A percentile compares a stretch with the other conserved stretches of the same genome.
Conservation (phyloP, 2,329 filamentous ascomycete genomes). For the Nemania sp. region DNA sequence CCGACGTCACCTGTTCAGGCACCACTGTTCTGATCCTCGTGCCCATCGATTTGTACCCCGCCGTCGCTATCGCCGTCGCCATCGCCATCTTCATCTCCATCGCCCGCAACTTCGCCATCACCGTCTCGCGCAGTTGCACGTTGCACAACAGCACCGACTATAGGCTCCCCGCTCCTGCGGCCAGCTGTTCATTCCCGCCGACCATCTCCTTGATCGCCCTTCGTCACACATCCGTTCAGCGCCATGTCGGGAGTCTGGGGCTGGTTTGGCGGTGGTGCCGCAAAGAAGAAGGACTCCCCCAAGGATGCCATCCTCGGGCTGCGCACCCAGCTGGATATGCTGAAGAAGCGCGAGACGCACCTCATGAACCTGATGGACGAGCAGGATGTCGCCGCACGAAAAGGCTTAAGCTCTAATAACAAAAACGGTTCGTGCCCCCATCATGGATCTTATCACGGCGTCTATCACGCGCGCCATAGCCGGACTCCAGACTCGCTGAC, state of each 20-base stretch:
- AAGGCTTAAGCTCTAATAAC: conserved; percentile 88
- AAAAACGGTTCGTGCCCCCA: conserved; percentile 73
- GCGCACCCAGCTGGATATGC: conserved; percentile 90
- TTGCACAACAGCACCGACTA: not conserved
- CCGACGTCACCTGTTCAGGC: conserved; percentile 2
- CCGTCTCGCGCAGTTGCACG: not conserved
- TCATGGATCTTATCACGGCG: not conserved
- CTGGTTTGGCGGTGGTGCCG: conserved; percentile 87
- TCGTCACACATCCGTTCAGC: conserved; percentile 17
- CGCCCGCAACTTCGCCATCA: conserved; percentile 1
- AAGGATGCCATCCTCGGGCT: conserved; percentile 95
- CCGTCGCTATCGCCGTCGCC: conserved; percentile 24
- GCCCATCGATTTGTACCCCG: conserved; percentile 31
- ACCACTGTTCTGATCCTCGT: conserved; percentile 2
- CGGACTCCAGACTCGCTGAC: conserved; percentile 27
- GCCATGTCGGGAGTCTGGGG: conserved; percentile 73
- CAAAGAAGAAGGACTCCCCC: conserved; percentile 88
- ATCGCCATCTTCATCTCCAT: conserved; percentile 16
- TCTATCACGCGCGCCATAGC: conserved; percentile 3
- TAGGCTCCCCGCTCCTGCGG: conserved; percentile 4
- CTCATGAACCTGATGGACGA: conserved; percentile 90
- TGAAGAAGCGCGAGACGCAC: conserved; percentile 94
- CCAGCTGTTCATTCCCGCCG: not conserved
- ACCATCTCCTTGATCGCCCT: not conserved
- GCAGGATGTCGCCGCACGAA: conserved; percentile 84